These are phyloP conservation scores for Leishmania arabica DNA, from an alignment of 208 protist species.

Conservation along the genomic window DNA sequence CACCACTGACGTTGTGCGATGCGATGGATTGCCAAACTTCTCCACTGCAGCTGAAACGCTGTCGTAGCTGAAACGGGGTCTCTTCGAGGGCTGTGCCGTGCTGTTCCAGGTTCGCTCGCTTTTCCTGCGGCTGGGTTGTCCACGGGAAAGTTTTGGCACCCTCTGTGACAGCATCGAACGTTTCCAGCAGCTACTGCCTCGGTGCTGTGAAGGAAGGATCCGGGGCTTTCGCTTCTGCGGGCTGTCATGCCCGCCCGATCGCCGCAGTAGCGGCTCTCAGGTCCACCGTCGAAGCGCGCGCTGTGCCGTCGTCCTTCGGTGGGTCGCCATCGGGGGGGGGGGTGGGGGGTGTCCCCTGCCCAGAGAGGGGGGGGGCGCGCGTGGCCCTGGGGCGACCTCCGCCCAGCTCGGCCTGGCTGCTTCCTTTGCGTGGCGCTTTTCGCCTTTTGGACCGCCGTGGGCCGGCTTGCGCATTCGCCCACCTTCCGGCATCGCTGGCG, in stretches of 20 bases:
- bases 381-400: background rate
- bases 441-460: too few relatives aligned
- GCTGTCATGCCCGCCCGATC: background rate
- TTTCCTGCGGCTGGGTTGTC: background rate
- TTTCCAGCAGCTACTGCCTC: slow-evolving; percentile 12
- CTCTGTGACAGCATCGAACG: background rate
- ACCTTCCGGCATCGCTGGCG: too few relatives aligned
- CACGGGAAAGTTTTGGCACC: background rate
- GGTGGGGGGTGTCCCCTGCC: background rate
- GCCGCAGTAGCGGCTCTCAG: background rate
- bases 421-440: too few relatives aligned
- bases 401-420: background rate
- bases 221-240: background rate
- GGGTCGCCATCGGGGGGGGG: slow-evolving; percentile 9
- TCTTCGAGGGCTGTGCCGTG: slow-evolving; percentile 3
- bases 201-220: slow-evolving; percentile 13
- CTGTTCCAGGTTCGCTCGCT: slow-evolving; percentile 4
- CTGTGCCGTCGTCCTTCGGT: background rate
- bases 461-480: too few relatives aligned
- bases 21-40: background rate
- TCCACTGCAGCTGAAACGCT: slow-evolving; percentile 5
- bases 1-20: background rate
- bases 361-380: background rate
- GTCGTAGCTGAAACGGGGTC: slow-evolving; percentile 15
- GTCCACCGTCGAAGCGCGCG: slow-evolving; percentile 3